These are phyloP conservation scores for Hordeum pubiflorum DNA, from an alignment of 202 grass and related monocot species.

Conservation along the genomic window DNA sequence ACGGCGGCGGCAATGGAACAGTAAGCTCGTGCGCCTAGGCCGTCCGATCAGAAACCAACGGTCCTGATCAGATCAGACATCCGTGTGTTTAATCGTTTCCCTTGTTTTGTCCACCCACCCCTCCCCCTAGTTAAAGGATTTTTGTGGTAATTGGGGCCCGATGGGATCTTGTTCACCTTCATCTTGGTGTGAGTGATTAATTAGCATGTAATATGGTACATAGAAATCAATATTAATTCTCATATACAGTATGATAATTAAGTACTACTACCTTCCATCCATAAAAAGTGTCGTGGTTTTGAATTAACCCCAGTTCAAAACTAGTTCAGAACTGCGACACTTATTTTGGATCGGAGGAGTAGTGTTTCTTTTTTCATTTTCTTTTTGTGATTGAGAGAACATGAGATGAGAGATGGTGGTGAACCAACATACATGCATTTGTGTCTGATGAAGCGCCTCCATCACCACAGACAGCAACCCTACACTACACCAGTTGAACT, in stretches of 20 bases:
- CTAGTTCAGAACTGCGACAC: no score
- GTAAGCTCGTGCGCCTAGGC: neutral
- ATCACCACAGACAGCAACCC: neutral
- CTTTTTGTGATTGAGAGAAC: neutral
- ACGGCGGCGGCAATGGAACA: constrained; percentile 26
- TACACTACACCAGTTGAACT: neutral
- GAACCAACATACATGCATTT: neutral
- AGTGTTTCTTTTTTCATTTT: neutral
- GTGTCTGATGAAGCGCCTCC: neutral
- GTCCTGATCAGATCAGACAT: neutral
- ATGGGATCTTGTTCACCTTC: neutral
- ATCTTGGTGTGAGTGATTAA: neutral
- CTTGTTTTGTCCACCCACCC: neutral
- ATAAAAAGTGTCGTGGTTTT: no score
- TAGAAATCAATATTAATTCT: neutral
- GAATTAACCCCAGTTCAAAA: no score
- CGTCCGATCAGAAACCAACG: neutral
- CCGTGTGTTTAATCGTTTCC: neutral
- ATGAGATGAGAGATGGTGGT: neutral
- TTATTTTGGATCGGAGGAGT: no score
- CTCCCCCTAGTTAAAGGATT: neutral
- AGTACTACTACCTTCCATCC: neutral
- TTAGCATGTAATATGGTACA: neutral
- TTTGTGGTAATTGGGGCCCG: constrained; percentile 8
- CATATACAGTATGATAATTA: neutral